phyloP scores from a whole-genome alignment of 495 filamentous ascomycete genomes.

The Neurospora sp. region DNA sequence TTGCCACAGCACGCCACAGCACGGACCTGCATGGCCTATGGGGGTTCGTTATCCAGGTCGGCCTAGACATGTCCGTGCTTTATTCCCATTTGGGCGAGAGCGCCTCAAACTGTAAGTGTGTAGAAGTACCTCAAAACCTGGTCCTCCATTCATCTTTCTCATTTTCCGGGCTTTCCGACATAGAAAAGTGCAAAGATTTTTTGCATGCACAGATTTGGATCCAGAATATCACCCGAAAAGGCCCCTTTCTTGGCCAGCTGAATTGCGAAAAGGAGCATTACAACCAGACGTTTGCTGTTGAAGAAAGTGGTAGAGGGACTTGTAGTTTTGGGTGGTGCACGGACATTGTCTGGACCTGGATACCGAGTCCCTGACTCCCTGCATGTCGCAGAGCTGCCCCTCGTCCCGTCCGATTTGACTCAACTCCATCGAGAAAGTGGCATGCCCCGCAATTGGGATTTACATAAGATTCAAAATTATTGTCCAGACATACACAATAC shows the following conservation, averaged over 20 bases:
- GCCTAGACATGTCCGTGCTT: not conserved
- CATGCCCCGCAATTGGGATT: constrained; percentile 6
- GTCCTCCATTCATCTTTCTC: not conserved
- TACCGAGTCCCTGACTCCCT: not conserved
- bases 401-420: not conserved
- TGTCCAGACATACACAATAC: not conserved
- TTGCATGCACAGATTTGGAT: not conserved
- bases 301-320: not conserved
- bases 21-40: not conserved
- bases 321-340: not conserved
- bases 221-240: not conserved
- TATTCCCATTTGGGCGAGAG: not conserved
- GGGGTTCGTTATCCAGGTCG: not conserved
- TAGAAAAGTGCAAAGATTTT: not conserved
- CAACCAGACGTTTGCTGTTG: not conserved
- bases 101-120: not conserved
- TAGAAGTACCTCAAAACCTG: not conserved
- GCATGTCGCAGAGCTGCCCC: not conserved
- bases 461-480: constrained; percentile 11
- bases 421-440: not conserved
- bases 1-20: not conserved
- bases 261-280: not conserved
- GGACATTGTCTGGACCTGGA: not conserved
- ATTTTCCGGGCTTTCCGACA: too few relatives aligned
- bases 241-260: not conserved